phyloP scores from a whole-genome alignment of 441 rosid species.

The Theobroma grandiflorum region DNA sequence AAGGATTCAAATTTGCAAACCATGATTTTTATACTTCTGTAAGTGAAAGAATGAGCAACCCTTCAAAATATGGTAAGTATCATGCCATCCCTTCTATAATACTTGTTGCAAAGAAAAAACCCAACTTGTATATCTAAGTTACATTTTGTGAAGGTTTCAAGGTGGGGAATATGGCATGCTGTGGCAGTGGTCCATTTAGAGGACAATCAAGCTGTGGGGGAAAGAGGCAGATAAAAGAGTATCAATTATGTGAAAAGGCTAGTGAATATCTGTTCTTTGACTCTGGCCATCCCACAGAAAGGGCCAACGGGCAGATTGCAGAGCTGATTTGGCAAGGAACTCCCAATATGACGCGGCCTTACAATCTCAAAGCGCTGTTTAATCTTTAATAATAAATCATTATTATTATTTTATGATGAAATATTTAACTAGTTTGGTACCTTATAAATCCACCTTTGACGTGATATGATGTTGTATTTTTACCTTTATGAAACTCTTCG shows the following conservation, averaged over 20 bases:
- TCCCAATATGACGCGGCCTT: background rate
- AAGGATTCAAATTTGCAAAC: slow-evolving; percentile 32
- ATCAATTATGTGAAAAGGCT: slow-evolving; percentile 20
- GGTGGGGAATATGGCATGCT: slow-evolving; percentile 23
- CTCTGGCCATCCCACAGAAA: background rate
- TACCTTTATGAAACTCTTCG: no score
- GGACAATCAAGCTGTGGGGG: slow-evolving; percentile 31
- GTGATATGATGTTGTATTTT: no score
- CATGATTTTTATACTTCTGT: slow-evolving; percentile 21
- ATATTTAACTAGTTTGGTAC: no score
- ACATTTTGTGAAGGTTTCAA: slow-evolving; percentile 32
- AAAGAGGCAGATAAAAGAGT: background rate
- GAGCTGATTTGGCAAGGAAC: background rate
- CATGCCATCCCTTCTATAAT: background rate
- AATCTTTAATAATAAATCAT: background rate
- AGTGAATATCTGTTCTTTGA: slow-evolving; percentile 20
- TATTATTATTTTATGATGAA: no score
- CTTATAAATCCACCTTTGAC: no score
- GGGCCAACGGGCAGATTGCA: background rate
- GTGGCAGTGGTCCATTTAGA: slow-evolving; percentile 34
- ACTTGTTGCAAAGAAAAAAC: background rate
- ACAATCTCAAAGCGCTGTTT: background rate
- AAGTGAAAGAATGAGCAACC: slow-evolving; percentile 18
- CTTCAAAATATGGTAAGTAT: slow-evolving; percentile 36
- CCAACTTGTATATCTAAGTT: background rate